Conservation (phyloP, 768 basidiomycete genomes). For the Pulveroboletus frians region DNA sequence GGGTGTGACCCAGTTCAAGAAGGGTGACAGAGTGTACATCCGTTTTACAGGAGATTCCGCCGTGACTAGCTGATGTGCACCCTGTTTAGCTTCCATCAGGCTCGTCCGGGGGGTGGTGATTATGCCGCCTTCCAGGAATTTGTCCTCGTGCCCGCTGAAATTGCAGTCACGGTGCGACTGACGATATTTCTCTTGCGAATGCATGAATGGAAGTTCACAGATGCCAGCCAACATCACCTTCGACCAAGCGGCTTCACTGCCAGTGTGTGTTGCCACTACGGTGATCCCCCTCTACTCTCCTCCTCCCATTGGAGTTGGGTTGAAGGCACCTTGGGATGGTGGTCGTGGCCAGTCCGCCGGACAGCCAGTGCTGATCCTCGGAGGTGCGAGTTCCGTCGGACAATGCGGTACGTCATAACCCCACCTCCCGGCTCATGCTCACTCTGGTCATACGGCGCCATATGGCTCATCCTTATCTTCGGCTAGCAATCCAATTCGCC, state of each 20-base stretch:
- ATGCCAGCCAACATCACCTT: slow-evolving; percentile 35
- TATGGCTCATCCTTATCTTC: neutral
- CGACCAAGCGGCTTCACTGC: slow-evolving; percentile 37
- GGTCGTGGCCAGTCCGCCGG: slow-evolving; percentile 27
- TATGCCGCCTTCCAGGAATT: slow-evolving; percentile 28
- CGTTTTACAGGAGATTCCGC: neutral
- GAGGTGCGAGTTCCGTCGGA: slow-evolving; percentile 36
- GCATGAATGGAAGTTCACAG: slow-evolving; percentile 9
- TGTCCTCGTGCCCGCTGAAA: slow-evolving; percentile 20
- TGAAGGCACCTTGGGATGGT: slow-evolving; percentile 34
- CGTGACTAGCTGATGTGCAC: neutral
- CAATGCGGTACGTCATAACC: slow-evolving; percentile 30
- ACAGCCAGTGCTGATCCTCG: slow-evolving; percentile 33
- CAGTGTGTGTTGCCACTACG: slow-evolving; percentile 29
- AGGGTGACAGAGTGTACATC: slow-evolving; percentile 29
- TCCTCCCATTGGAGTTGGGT: slow-evolving; percentile 23
- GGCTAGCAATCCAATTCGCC: slow-evolving; percentile 32
- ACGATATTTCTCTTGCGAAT: neutral
- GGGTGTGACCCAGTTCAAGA: slow-evolving; percentile 33
- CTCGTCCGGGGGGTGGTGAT: neutral
- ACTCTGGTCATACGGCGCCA: neutral
- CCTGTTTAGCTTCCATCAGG: slow-evolving; percentile 17
- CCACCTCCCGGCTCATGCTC: slow-evolving; percentile 21
- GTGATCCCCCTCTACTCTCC: slow-evolving; percentile 31
- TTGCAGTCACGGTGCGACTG: slow-evolving; percentile 5